phyloP scores from a whole-genome alignment of 208 protist species.

The Trypanosoma boissoni region DNA sequence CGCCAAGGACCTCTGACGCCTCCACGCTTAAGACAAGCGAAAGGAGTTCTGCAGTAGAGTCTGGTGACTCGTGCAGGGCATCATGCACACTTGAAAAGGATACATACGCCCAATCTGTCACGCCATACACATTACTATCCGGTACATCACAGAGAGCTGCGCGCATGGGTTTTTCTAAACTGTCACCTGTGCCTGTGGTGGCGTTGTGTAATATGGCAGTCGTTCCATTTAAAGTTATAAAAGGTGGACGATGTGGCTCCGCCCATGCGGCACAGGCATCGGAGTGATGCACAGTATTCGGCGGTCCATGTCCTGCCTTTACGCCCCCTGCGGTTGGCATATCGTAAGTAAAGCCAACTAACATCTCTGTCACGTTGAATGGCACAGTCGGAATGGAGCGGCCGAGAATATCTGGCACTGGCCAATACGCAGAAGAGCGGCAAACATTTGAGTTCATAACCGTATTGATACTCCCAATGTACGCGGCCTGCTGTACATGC shows the following conservation, averaged over 20 bases:
- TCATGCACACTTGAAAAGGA: conserved; percentile 45
- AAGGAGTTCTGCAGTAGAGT: conserved; percentile 49
- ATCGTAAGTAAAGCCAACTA: conserved; percentile 3
- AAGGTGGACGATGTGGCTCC: conserved; percentile 19
- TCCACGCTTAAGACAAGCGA: conserved; percentile 72
- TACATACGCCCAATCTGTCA: conserved; percentile 82
- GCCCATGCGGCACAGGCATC: not conserved
- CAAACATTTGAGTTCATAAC: conserved; percentile 45
- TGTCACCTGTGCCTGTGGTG: not conserved
- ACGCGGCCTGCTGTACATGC: conserved; percentile 64
- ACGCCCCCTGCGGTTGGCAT: conserved; percentile 9
- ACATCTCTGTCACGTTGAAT: conserved; percentile 35
- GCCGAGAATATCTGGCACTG: conserved; percentile 72
- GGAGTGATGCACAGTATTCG: conserved; percentile 15
- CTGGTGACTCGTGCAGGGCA: not conserved
- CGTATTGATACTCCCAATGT: conserved; percentile 74
- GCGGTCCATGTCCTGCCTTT: conserved; percentile 29
- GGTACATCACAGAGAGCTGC: conserved; percentile 51
- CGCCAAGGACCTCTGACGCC: conserved; percentile 33
- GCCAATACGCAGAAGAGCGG: conserved; percentile 75
- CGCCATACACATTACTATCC: conserved; percentile 60
- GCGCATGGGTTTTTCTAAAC: conserved; percentile 9
- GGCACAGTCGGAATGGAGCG: conserved; percentile 57
- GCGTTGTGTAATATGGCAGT: not conserved
- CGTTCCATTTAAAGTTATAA: conserved; percentile 16